Evolutionary conservation across 1,284 basidiomycete species (phyloP).

Genomic region (Wallemia hederae): DNA sequence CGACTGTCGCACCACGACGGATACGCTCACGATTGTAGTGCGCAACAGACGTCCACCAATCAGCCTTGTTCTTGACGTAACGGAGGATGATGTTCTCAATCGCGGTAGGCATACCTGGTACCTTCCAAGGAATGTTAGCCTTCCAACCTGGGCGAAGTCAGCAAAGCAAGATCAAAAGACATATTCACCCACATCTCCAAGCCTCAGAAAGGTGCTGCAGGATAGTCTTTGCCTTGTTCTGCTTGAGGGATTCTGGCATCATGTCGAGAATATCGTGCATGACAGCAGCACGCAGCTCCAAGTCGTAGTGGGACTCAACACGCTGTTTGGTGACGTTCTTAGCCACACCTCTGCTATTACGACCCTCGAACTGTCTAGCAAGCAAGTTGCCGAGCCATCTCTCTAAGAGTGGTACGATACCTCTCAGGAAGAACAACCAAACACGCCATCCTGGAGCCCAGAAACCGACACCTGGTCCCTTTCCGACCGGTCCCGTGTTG

Average conservation of each 20-base stretch:
- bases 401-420: slow-evolving; percentile 88
- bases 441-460: slow-evolving; percentile 99
- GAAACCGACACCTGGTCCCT: slow-evolving; percentile 95
- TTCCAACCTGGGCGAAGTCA: neutral
- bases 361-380: slow-evolving; percentile 88
- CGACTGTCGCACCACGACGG: slow-evolving; percentile 84
- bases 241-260: slow-evolving; percentile 76
- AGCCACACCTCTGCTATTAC: slow-evolving; percentile 82
- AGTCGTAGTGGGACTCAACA: slow-evolving; percentile 92
- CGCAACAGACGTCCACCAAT: slow-evolving; percentile 94
- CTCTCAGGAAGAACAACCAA: slow-evolving; percentile 98
- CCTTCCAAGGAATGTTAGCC: slow-evolving; percentile 60
- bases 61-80: slow-evolving; percentile 97
- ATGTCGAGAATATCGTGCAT: slow-evolving; percentile 98
- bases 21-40: slow-evolving; percentile 87
- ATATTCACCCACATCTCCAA: slow-evolving; percentile 58
- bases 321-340: slow-evolving; percentile 97
- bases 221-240: slow-evolving; percentile 97
- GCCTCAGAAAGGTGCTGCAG: slow-evolving; percentile 90
- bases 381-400: slow-evolving; percentile 93
- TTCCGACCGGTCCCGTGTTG: slow-evolving; percentile 97
- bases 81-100: slow-evolving; percentile 97
- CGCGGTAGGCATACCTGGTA: slow-evolving; percentile 86
- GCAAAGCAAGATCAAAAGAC: slow-evolving; percentile 9
- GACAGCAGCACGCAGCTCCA: slow-evolving; percentile 88